Evolutionary conservation across 345 rosid genomes (phyloP).

Genomic region (Gossypium mustelinum): DNA sequence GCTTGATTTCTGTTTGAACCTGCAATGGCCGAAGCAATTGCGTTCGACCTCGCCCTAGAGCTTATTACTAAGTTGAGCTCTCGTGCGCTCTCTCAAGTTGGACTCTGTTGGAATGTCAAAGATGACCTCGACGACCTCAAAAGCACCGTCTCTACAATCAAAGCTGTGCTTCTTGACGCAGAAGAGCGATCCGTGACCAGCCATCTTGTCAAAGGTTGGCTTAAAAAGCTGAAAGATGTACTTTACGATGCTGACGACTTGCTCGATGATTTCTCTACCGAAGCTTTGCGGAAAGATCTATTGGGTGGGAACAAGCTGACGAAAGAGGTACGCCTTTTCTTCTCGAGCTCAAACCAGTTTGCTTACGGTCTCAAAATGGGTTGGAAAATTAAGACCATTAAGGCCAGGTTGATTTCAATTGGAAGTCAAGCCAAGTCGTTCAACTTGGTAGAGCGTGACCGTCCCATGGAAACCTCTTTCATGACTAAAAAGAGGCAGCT

Average conservation of each 20-base stretch:
- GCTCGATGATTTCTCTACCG: neutral
- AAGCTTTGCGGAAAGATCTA: neutral
- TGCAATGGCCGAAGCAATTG: neutral
- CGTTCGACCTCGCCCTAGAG: neutral
- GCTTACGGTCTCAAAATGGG: neutral
- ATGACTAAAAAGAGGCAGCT: neutral
- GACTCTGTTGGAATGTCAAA: neutral
- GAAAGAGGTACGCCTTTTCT: neutral
- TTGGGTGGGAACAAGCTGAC: neutral
- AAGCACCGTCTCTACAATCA: neutral
- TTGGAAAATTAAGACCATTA: neutral
- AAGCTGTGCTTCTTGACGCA: neutral
- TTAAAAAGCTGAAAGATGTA: neutral
- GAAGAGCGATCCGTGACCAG: neutral
- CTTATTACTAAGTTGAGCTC: neutral
- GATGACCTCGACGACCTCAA: neutral
- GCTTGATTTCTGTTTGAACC: neutral
- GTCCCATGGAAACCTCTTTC: neutral
- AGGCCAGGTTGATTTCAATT: neutral
- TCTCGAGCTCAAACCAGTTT: neutral
- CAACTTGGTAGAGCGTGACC: neutral
- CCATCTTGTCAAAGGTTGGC: neutral
- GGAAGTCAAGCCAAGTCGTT: neutral
- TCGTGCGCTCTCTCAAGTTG: neutral
- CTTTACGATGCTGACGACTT: neutral